Conservation (phyloP, 768 basidiomycete species). For the Mycena capillaripes region DNA sequence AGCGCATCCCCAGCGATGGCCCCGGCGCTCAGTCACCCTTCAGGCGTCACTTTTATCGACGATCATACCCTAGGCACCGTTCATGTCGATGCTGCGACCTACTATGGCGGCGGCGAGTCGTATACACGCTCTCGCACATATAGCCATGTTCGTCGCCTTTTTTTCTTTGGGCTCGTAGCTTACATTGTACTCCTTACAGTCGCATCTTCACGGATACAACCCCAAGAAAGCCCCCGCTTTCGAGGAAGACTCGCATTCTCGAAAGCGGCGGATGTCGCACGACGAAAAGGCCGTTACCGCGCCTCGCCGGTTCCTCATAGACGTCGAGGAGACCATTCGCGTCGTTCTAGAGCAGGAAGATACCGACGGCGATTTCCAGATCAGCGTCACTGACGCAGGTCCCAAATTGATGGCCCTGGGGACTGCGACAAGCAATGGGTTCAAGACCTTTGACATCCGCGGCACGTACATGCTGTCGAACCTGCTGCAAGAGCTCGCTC, state of each 20-base stretch:
- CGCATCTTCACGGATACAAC: constrained; percentile 79
- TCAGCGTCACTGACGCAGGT: constrained; percentile 95
- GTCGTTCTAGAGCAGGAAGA: constrained; percentile 98
- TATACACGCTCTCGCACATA: constrained; percentile 90
- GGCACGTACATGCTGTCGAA: constrained; percentile 99
- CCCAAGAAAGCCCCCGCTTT: constrained; percentile 81
- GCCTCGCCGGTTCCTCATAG: constrained; percentile 93
- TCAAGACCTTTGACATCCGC: constrained; percentile 97
- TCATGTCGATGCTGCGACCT: constrained; percentile 80
- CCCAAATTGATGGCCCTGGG: constrained; percentile 97
- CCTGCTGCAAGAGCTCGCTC: constrained; percentile 97
- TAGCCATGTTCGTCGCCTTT: constrained; percentile 73
- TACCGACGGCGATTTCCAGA: constrained; percentile 97
- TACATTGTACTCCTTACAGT: constrained; percentile 55
- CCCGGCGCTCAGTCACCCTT: constrained; percentile 73
- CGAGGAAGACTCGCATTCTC: constrained; percentile 80
- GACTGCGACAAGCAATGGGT: constrained; percentile 97
- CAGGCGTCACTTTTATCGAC: constrained; percentile 76
- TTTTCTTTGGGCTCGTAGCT: constrained; percentile 18
- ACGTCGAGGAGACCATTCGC: constrained; percentile 98
- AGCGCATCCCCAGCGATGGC: constrained; percentile 61
- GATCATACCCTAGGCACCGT: constrained; percentile 64
- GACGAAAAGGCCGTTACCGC: constrained; percentile 90
- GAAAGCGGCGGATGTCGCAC: constrained; percentile 89
- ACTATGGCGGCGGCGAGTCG: constrained; percentile 86